A percentile compares a stretch with the other conserved stretches of the same genome.
These are phyloP conservation scores for Hypoxylon sp. DNA, from an alignment of 2,329 filamentous ascomycete genomes.

Conservation along the genomic window DNA sequence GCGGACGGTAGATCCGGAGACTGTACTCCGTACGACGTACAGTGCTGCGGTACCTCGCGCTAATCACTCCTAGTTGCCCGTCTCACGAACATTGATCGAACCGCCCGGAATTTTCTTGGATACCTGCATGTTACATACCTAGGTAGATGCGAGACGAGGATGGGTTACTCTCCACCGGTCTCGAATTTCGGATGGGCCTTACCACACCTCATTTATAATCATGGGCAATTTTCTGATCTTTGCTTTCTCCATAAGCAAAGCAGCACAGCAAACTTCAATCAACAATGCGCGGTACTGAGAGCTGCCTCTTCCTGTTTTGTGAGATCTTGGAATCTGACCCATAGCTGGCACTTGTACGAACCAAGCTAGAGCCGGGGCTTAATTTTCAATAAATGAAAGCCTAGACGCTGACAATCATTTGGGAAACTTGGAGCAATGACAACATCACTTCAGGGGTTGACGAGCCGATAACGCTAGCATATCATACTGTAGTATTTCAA, in stretches of 20 bases:
- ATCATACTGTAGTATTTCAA: slow-evolving; percentile 18
- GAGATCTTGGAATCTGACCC: slow-evolving; percentile 41
- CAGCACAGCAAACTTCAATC: slow-evolving; percentile 16
- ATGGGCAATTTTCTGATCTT: slow-evolving; percentile 20
- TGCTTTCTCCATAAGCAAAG: slow-evolving; percentile 21
- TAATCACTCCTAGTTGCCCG: slow-evolving; percentile 30
- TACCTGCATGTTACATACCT: slow-evolving; percentile 39
- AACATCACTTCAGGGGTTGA: slow-evolving; percentile 42
- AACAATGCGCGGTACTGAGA: slow-evolving; percentile 8
- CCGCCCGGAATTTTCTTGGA: slow-evolving; percentile 46
- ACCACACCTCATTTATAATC: slow-evolving; percentile 4
- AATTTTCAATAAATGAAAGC: slow-evolving; percentile 33
- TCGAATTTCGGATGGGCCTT: slow-evolving; percentile 9
- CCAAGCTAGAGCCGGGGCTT: slow-evolving; percentile 19
- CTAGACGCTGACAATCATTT: slow-evolving; percentile 28
- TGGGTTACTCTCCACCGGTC: slow-evolving; percentile 18
- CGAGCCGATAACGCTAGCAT: slow-evolving; percentile 20
- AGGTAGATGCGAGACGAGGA: slow-evolving; percentile 41
- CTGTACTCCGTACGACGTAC: slow-evolving; percentile 35
- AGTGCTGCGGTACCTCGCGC: slow-evolving; percentile 8
- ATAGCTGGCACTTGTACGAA: slow-evolving; percentile 32
- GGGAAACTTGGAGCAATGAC: slow-evolving; percentile 38
- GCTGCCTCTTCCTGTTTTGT: slow-evolving; percentile 2
- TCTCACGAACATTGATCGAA: slow-evolving; percentile 43
- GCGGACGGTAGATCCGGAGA: slow-evolving; percentile 27